These are phyloP conservation scores for Cicer arietinum DNA, from an alignment of 306 rosid species.

Conservation along the genomic window DNA sequence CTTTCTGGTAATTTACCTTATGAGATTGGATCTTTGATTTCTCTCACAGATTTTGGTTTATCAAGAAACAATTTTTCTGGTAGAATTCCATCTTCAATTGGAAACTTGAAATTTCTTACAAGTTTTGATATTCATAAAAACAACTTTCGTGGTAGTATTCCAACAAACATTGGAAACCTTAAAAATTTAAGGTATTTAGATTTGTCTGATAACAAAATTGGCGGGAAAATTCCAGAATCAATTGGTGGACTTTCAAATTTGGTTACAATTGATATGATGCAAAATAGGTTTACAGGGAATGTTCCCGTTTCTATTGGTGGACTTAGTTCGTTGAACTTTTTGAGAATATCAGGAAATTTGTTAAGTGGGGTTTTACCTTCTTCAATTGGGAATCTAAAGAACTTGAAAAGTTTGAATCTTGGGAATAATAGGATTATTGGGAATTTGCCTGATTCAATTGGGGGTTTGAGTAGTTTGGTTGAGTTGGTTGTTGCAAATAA, in stretches of 20 bases:
- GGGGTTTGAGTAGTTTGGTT: constrained; percentile 50
- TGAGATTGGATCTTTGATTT: constrained; percentile 50
- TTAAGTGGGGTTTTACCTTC: constrained; percentile 55
- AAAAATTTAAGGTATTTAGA: constrained; percentile 56
- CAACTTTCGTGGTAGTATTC: constrained; percentile 51
- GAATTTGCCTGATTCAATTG: constrained; percentile 57
- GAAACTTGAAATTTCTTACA: constrained; percentile 44
- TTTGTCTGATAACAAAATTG: constrained; percentile 58
- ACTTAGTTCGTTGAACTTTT: constrained; percentile 56
- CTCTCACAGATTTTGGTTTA: constrained; percentile 54
- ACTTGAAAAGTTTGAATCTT: constrained; percentile 55
- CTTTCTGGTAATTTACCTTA: constrained; percentile 55
- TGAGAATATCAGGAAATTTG: constrained; percentile 56
- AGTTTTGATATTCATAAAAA: constrained; percentile 64
- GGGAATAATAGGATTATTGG: constrained; percentile 63
- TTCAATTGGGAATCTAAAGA: constrained; percentile 62
- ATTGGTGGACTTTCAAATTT: constrained; percentile 58
- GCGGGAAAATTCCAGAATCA: constrained; percentile 59
- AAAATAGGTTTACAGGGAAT: constrained; percentile 52
- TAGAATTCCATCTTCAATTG: constrained; percentile 54
- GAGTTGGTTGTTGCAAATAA: constrained; percentile 64
- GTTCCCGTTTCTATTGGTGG: constrained; percentile 64
- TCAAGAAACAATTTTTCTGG: constrained; percentile 60
- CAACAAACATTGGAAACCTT: constrained; percentile 53
- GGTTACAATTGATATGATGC: constrained; percentile 54